Evolutionary conservation across 2,329 filamentous ascomycete species (phyloP), one percentile per base, ranked within the genome.

Genomic region (Zasmidium citrigriseum): DNA sequence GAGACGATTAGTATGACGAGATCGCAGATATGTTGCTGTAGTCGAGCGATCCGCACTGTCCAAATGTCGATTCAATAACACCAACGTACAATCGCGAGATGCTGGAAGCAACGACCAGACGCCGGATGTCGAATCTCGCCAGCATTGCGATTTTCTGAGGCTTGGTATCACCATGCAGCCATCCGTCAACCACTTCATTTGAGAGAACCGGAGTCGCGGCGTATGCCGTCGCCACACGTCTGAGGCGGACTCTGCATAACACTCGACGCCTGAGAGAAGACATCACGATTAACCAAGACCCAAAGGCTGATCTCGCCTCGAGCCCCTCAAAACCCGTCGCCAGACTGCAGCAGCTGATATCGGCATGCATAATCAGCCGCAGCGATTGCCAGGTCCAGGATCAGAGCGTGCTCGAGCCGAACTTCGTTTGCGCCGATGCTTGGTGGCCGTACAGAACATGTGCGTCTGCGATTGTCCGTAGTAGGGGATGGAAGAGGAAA

Each of bases 1-100:
- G n/a, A n/a, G n/a, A n/a, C n/a, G n/a, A n/a, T n/a, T n/a, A n/a
- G n/a, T n/a, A n/a, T n/a, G n/a, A n/a, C n/a, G n/a, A n/a, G n/a
- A 18, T 23, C 38, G 52, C 52, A 38, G 47, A 46, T 45, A 29
- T 22, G 46, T 56, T 29, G 29, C 46, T 27, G 34, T 41, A 22
- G 47, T 7, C 21, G 45, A 14, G 51, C 10, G 20, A 34, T 22
- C 23, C 47, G 3, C 23, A 14, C 24, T 24, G 34, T 27, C n/a
- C n/a, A n/a, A n/a, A n/a, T n/a, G n/a, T n/a, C n/a, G n/a, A n/a
- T n/a, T n/a, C n/a, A n/a, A n/a, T n/a, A n/a, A n/a, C n/a, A n/a
- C n/a, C n/a, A n/a, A n/a, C n/a, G n/a, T n/a, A n/a, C n/a, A n/a
- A n/a, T n/a, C n/a, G n/a, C n/a, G n/a, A n/a, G n/a, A n/a, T n/a